phyloP scores from a whole-genome alignment of 208 protist genomes.

The Leishmania aethiopica region DNA sequence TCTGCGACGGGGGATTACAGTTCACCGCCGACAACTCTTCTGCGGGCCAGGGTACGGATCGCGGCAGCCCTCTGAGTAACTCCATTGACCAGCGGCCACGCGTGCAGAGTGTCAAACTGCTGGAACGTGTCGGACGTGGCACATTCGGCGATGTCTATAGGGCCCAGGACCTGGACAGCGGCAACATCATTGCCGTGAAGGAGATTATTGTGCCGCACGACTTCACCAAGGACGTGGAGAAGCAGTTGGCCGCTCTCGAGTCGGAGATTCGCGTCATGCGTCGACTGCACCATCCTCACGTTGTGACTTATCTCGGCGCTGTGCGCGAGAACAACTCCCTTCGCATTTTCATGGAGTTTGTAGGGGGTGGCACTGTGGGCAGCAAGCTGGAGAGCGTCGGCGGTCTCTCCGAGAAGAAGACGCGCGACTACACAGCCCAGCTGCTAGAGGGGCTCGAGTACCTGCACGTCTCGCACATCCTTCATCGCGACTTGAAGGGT shows the following conservation, averaged over 20 bases:
- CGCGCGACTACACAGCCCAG: slow-evolving; percentile 80
- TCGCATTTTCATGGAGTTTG: slow-evolving; percentile 93
- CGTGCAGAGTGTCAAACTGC: slow-evolving; percentile 39
- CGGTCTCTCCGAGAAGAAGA: slow-evolving; percentile 66
- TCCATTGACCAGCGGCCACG: slow-evolving; percentile 27
- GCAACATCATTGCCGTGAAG: slow-evolving; percentile 81
- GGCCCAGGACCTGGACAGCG: slow-evolving; percentile 76
- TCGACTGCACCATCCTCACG: slow-evolving; percentile 90
- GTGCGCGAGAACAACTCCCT: slow-evolving; percentile 72
- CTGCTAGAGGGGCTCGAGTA: slow-evolving; percentile 89
- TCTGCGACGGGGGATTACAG: background rate
- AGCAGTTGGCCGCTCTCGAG: slow-evolving; percentile 80
- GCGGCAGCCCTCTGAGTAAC: slow-evolving; percentile 3
- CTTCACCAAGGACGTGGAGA: slow-evolving; percentile 79
- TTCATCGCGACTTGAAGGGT: slow-evolving; percentile 93
- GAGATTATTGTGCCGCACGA: slow-evolving; percentile 84
- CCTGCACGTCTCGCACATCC: slow-evolving; percentile 81
- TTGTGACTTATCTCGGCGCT: slow-evolving; percentile 88
- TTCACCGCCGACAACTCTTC: background rate
- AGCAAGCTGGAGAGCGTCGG: slow-evolving; percentile 58
- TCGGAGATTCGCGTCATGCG: slow-evolving; percentile 93
- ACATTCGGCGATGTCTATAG: slow-evolving; percentile 86
- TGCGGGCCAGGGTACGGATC: background rate
- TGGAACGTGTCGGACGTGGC: slow-evolving; percentile 78
- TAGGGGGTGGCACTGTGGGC: slow-evolving; percentile 86